Evolutionary conservation across 129 eudicot genomes (phyloP), one percentile per base, ranked within the genome.

Genomic region (Tagetes erecta): DNA sequence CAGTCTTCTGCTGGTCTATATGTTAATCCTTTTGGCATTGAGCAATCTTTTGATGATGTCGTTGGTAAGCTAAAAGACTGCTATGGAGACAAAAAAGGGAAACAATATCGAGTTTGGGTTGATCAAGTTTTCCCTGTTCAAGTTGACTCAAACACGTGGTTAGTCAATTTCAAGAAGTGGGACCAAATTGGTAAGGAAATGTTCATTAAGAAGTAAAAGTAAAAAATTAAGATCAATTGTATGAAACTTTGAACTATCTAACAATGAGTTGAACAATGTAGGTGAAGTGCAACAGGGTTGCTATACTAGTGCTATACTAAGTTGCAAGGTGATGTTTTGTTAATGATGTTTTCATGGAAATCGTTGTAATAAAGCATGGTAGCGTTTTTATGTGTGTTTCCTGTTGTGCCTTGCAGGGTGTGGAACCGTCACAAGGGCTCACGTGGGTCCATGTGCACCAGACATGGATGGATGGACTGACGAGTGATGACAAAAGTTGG

Each of bases 381-480:
- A 37, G 67, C 12, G 45, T 11, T 62, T 36, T 45, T 62, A 35
- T 44, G 37, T 59, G 47, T 73, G 64, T 75, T 64, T 45, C 39
- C 67, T 46, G 41, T 68, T 70, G 35, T 68, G 67, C 39, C 14
- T 70, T n/a, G 30, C 80, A 92, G 98, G 90, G 68, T 55, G 84
- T 76, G 79, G 83, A 76, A 76, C 88, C 80, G 46, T 72, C 87
- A 35, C 81, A 82, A 71, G 97, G 96, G 70, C 81, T 94, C 37
- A 86, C 88, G 44, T 94, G 97, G 98, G 79, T 86, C 73, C 97
- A 94, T 72, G 91, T 90, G 56, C 97, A 94, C 72, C 96, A 94
- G 73, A 94, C 98, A 45, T 93, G 97, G 98, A 74, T 88, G 72
- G 79, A 73, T 10, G 92, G 82, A 53, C 80, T 77, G 12, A 52